These are phyloP conservation scores for Wickerhamomyces sp. DNA, from an alignment of 1,139 yeast genomes.

Conservation along the genomic window DNA sequence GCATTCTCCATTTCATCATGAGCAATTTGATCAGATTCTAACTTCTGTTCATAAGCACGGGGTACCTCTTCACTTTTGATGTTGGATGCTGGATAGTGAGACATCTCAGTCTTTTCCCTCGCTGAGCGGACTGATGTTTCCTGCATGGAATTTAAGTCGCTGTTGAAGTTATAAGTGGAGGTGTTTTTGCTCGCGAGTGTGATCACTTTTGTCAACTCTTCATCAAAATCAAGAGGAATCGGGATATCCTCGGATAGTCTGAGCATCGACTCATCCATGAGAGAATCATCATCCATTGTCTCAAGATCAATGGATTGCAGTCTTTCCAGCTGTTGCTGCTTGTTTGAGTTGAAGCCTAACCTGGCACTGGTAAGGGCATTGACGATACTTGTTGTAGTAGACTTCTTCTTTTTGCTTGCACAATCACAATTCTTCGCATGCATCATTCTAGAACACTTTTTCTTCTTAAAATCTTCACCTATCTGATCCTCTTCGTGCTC, in stretches of 20 bases:
- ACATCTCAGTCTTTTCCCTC: background rate
- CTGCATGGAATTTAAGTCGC: background rate
- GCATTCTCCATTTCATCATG: background rate
- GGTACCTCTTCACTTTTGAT: too few relatives aligned
- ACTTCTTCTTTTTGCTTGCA: conserved; percentile 11
- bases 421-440: conserved; percentile 16
- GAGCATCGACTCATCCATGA: background rate
- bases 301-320: conserved; percentile 1
- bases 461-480: background rate
- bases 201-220: conserved; percentile 17
- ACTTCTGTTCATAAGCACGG: too few relatives aligned
- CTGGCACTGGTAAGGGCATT: conserved; percentile 21
- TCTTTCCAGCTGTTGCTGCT: background rate
- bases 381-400: conserved; percentile 17
- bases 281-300: background rate
- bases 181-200: conserved; percentile 20
- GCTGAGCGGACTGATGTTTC: background rate
- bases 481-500: background rate
- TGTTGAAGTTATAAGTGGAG: conserved; percentile 19
- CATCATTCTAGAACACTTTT: conserved; percentile 9
- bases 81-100: too few relatives aligned
- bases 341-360: conserved; percentile 15
- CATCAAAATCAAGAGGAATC: conserved; percentile 13
- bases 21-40: background rate
- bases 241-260: conserved; percentile 1